A percentile compares a stretch with the other conserved stretches of the same genome.
phyloP scores from a whole-genome alignment of 2,329 filamentous ascomycete genomes.

The Xylariales sp. region DNA sequence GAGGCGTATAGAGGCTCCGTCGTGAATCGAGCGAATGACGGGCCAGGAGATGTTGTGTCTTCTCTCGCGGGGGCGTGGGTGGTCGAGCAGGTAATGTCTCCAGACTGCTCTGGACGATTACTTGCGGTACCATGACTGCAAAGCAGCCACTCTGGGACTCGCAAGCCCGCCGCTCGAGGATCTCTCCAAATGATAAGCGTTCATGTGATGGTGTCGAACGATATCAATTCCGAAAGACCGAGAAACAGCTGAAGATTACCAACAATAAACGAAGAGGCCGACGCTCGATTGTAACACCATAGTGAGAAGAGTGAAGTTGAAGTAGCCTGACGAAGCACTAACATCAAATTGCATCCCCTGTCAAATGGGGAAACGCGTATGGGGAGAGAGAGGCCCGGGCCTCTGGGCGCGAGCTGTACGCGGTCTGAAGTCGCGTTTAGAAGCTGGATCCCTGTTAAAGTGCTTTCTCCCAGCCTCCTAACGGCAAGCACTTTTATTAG shows the following conservation, averaged over 20 bases:
- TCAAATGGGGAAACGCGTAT: conserved; percentile 1
- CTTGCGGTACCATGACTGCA: conserved; percentile 35
- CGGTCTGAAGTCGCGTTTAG: conserved; percentile 2
- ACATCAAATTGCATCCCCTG: neutral
- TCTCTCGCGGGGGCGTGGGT: conserved; percentile 63
- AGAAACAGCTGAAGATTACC: no score
- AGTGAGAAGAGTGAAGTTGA: neutral
- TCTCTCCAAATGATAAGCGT: neutral
- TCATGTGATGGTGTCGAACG: conserved; percentile 3
- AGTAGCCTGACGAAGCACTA: neutral
- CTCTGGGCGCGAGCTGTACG: neutral
- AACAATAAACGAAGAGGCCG: no score
- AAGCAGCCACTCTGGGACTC: conserved; percentile 18
- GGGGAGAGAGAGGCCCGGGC: neutral
- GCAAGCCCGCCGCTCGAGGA: conserved; percentile 19
- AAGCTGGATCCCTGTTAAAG: conserved; percentile 5
- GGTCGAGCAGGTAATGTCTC: conserved; percentile 54
- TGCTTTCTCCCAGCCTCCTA: conserved; percentile 8
- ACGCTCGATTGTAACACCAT: neutral
- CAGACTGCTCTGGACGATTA: conserved; percentile 35
- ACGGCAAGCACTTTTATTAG: neutral
- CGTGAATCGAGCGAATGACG: conserved; percentile 35
- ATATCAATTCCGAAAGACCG: no score
- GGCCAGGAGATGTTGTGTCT: conserved; percentile 31
- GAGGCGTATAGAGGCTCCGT: conserved; percentile 46